Evolutionary conservation across 2,329 filamentous ascomycete species (phyloP).

Genomic region (Beauveria bassiana): DNA sequence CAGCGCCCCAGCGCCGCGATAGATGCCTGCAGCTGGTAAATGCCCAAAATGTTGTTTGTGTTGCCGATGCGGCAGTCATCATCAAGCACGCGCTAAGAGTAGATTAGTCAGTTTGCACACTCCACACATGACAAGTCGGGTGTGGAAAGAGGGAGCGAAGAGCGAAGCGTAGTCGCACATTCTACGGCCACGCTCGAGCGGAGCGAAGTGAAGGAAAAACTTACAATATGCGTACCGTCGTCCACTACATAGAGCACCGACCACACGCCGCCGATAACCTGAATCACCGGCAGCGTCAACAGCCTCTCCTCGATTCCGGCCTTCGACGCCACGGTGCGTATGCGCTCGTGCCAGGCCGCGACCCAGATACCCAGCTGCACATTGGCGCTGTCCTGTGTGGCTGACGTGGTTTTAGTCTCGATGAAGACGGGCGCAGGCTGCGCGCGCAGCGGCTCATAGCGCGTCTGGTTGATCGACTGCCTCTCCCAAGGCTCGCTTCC

Average conservation of each 20-base stretch:
- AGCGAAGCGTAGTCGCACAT: no score
- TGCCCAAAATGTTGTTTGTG: neutral
- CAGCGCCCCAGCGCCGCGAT: neutral
- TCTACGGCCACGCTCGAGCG: neutral
- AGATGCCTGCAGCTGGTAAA: neutral
- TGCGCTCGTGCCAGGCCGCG: neutral
- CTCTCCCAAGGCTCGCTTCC: neutral
- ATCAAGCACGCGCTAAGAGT: neutral
- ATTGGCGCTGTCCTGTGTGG: neutral
- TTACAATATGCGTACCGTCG: neutral
- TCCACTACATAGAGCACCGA: neutral
- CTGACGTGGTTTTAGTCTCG: neutral
- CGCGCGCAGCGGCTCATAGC: neutral
- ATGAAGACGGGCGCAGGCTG: neutral
- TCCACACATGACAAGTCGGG: no score
- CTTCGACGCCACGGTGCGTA: neutral
- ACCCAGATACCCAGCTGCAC: neutral
- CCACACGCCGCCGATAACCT: neutral
- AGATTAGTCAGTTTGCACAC: neutral
- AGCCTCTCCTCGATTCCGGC: neutral
- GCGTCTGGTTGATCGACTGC: neutral
- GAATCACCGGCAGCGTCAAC: neutral
- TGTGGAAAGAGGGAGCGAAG: neutral
- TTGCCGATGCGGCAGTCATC: neutral
- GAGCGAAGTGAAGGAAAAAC: neutral